These are phyloP conservation scores for Colletotrichum zoysiae DNA, from an alignment of 2,329 filamentous ascomycete genomes.

Conservation along the genomic window DNA sequence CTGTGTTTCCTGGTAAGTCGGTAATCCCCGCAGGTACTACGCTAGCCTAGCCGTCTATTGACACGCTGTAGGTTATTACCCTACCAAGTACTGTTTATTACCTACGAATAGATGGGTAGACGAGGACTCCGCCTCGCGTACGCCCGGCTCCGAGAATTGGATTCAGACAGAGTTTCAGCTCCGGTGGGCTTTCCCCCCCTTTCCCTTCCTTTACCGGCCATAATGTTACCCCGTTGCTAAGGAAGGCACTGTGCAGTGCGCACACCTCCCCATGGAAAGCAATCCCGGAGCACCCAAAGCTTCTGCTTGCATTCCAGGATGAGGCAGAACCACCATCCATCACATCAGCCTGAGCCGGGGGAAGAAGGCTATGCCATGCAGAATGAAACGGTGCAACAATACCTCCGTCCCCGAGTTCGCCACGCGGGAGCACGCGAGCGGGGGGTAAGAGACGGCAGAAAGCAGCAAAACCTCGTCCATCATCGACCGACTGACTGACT, in stretches of 20 bases:
- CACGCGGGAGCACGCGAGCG: constrained; percentile 30
- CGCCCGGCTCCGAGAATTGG: constrained; percentile 23
- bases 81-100: neutral
- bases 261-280: too few species aligned
- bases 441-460: neutral
- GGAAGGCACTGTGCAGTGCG: neutral
- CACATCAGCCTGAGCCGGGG: constrained; percentile 1
- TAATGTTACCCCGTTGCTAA: constrained; percentile 3
- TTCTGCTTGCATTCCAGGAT: constrained; percentile 28
- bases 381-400: constrained; percentile 36
- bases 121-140: constrained; percentile 26
- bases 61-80: too few species aligned
- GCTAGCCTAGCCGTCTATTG: too few species aligned
- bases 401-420: constrained; percentile 28
- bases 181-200: constrained; percentile 6
- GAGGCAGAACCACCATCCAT: constrained; percentile 12
- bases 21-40: too few species aligned
- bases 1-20: too few species aligned
- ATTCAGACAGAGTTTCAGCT: constrained; percentile 37
- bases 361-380: constrained; percentile 19
- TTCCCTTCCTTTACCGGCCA: neutral
- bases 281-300: too few species aligned
- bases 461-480: neutral
- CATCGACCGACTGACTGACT: too few species aligned
- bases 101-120: constrained; percentile 18